Evolutionary conservation across 805 yeast genomes (phyloP).

Genomic region (Saturnispora sekii): DNA sequence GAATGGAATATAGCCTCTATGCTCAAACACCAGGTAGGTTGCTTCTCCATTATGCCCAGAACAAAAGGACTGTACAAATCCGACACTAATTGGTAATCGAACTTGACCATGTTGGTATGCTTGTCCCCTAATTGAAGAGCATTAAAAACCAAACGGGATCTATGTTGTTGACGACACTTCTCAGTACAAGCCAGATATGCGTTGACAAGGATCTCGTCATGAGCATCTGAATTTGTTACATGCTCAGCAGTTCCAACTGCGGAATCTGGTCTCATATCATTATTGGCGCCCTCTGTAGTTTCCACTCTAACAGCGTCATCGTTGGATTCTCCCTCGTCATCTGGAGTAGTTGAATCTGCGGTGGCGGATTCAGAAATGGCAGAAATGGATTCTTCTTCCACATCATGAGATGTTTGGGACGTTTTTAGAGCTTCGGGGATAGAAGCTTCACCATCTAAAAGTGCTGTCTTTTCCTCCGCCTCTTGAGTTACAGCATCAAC

Average conservation of each 20-base stretch:
- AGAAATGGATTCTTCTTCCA: no score
- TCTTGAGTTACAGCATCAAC: background rate
- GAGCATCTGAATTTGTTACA: background rate
- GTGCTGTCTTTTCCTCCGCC: background rate
- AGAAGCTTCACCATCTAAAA: no score
- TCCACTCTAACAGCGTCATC: no score
- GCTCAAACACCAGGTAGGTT: conserved; percentile 57
- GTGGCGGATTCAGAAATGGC: no score
- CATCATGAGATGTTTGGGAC: no score
- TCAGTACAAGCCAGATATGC: conserved; percentile 49
- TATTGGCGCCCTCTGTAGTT: no score
- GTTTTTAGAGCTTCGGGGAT: no score
- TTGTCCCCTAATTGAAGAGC: conserved; percentile 38
- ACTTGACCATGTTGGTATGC: conserved; percentile 14
- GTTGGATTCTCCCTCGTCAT: no score
- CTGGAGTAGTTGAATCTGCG: no score
- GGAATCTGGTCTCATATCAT: no score
- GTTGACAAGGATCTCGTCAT: conserved; percentile 13
- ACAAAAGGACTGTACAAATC: conserved; percentile 38
- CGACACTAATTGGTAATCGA: conserved; percentile 20
- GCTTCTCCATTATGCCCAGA: conserved; percentile 40
- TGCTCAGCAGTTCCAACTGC: no score
- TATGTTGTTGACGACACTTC: conserved; percentile 48
- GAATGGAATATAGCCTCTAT: conserved; percentile 44
- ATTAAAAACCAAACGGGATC: conserved; percentile 52